Conservation (phyloP, 1,139 yeast genomes). For the Yamadazyma jaroonii region DNA sequence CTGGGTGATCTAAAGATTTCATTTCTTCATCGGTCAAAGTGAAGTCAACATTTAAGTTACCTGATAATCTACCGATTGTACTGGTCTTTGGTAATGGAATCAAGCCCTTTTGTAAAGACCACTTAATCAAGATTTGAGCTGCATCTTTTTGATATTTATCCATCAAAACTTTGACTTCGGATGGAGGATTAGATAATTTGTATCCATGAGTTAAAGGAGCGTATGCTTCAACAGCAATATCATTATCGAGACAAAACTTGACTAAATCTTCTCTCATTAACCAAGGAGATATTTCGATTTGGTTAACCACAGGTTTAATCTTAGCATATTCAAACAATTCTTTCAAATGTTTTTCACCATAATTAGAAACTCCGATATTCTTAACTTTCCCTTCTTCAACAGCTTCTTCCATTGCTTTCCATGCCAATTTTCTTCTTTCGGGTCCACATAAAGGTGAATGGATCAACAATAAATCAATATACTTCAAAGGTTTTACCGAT, state of each 20-base stretch:
- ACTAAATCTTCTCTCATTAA: slow-evolving; percentile 64
- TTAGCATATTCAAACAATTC: slow-evolving; percentile 52
- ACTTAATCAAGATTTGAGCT: slow-evolving; percentile 35
- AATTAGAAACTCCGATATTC: slow-evolving; percentile 69
- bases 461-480: slow-evolving; percentile 53
- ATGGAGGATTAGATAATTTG: slow-evolving; percentile 24
- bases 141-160: slow-evolving; percentile 24
- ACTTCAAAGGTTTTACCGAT: slow-evolving; percentile 32
- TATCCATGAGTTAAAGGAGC: slow-evolving; percentile 40
- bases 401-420: slow-evolving; percentile 63
- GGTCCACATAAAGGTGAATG: slow-evolving; percentile 63
- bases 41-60: slow-evolving; percentile 47
- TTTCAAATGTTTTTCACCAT: slow-evolving; percentile 58
- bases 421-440: slow-evolving; percentile 49
- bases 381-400: slow-evolving; percentile 54
- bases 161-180: slow-evolving; percentile 17
- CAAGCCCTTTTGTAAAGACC: slow-evolving; percentile 43
- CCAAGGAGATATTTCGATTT: slow-evolving; percentile 77
- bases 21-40: slow-evolving; percentile 49
- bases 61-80: slow-evolving; percentile 22
- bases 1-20: slow-evolving; percentile 27
- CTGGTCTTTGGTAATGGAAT: slow-evolving; percentile 38
- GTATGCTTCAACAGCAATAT: slow-evolving; percentile 36
- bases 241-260: slow-evolving; percentile 43
- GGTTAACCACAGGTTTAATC: slow-evolving; percentile 57